Percentiles rank a stretch among this genome's conserved stretches.
Evolutionary conservation across 192 early-diverging fungal species (phyloP).

Genomic region (Linnemannia zychae): DNA sequence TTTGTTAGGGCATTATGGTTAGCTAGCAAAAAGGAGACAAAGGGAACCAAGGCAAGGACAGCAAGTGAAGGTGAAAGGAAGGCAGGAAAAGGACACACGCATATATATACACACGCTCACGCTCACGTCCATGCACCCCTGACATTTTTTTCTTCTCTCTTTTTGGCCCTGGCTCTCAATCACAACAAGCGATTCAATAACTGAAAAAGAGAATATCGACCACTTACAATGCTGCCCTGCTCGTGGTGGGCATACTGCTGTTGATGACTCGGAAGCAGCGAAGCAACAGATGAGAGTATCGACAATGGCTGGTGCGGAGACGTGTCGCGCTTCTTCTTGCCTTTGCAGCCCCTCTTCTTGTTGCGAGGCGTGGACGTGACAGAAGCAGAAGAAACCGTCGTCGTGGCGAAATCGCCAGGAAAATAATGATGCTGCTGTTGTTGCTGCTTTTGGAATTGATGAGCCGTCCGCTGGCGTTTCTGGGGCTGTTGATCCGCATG

Average conservation of each 20-base stretch:
- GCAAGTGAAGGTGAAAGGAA: not conserved
- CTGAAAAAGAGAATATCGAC: not conserved
- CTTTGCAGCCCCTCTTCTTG: not conserved
- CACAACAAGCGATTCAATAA: not conserved
- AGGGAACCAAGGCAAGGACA: not conserved
- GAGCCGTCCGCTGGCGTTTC: too few relatives aligned
- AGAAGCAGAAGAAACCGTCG: not conserved
- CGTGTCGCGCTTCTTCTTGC: not conserved
- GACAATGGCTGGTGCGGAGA: constrained; percentile 1
- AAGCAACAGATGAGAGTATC: constrained; percentile 1
- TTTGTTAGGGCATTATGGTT: not conserved
- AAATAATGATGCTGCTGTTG: not conserved
- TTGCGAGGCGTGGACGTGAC: not conserved
- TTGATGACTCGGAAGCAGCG: not conserved
- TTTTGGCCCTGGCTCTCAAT: not conserved
- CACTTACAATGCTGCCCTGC: not conserved
- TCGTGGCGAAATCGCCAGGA: not conserved
- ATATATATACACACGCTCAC: not conserved
- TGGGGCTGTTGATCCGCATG: not conserved
- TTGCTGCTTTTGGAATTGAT: not conserved
- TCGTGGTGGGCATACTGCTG: not conserved
- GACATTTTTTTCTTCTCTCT: not conserved
- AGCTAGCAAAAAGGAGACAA: not conserved
- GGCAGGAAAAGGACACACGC: not conserved
- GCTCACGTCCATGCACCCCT: not conserved